Conservation (phyloP, 306 rosid species). For the apple (Malus domestica) region ASM211411v1 NC_041803.1:8658001-8658500, state of each 20-base stretch:
- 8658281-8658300: neutral
- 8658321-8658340: neutral
- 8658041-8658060: neutral
- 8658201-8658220: neutral
- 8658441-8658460: slow-evolving; percentile 65
- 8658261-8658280: neutral
- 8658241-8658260: neutral
- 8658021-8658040: too few relatives aligned
- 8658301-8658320: neutral
- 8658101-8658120: neutral
- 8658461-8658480: slow-evolving; percentile 81
- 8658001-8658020: neutral
- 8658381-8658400: slow-evolving; percentile 38
- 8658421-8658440: slow-evolving; percentile 80
- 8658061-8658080: neutral
- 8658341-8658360: neutral
- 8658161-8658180: neutral
- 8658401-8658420: slow-evolving; percentile 73
- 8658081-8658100: neutral
- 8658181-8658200: neutral
- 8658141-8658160: neutral
- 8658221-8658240: neutral
- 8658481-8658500: slow-evolving; percentile 28
- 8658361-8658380: neutral
- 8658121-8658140: neutral